Percentiles rank a stretch among this genome's conserved stretches.
Conservation (phyloP, 169 alveolate species). For the Plasmodium billcollinsi region DNA sequence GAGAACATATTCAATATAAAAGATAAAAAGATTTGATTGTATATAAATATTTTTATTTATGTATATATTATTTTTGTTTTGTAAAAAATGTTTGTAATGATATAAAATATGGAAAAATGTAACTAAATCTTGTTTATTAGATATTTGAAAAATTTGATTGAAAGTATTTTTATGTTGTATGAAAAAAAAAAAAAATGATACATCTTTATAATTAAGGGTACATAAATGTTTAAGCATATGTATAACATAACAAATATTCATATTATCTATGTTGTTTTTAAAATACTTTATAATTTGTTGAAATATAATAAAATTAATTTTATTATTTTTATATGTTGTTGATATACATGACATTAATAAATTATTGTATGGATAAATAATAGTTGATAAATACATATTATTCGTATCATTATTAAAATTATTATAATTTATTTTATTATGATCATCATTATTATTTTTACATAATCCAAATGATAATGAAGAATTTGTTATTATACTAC, state of each 20-base stretch:
- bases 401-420: too few relatives aligned
- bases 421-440: too few relatives aligned
- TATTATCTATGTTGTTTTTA: slow-evolving; percentile 13
- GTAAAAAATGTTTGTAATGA: slow-evolving; percentile 16
- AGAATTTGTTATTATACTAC: neutral
- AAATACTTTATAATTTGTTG: slow-evolving; percentile 41
- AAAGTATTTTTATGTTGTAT: slow-evolving; percentile 5
- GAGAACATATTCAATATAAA: slow-evolving; percentile 19
- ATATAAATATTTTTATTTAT: neutral
- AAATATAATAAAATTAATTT: slow-evolving; percentile 16
- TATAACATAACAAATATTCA: neutral
- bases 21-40: neutral
- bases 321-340: neutral
- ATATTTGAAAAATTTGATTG: neutral
- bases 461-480: too few relatives aligned
- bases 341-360: too few relatives aligned
- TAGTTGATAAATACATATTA: too few relatives aligned
- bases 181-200: slow-evolving; percentile 19
- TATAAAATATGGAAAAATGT: slow-evolving; percentile 25
- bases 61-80: neutral
- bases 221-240: slow-evolving; percentile 41
- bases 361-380: too few relatives aligned
- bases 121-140: slow-evolving; percentile 11
- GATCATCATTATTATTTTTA: too few relatives aligned
- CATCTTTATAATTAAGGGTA: slow-evolving; percentile 2